Conservation (phyloP, 108 stramenopile species). For the Craspedostauros australis region DNA sequence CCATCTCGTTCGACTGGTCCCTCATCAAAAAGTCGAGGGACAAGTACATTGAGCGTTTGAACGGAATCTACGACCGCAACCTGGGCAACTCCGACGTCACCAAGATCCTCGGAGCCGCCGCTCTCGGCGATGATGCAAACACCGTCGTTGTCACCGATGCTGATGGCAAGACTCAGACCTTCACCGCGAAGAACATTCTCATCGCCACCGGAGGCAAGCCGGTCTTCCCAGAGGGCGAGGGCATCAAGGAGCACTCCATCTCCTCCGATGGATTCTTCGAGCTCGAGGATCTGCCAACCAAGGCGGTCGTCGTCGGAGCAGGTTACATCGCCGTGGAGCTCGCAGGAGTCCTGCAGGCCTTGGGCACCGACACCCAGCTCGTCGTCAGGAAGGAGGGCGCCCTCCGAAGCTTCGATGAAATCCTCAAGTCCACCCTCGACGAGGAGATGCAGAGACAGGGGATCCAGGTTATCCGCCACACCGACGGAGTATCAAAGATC, state of each 20-base stretch:
- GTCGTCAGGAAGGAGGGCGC: slow-evolving; percentile 68
- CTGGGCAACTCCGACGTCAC: slow-evolving; percentile 60
- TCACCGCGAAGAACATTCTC: slow-evolving; percentile 69
- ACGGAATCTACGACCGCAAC: slow-evolving; percentile 58
- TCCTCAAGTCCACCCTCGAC: slow-evolving; percentile 47
- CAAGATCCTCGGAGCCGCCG: slow-evolving; percentile 32
- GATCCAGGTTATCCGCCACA: slow-evolving; percentile 46
- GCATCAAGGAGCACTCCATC: slow-evolving; percentile 78
- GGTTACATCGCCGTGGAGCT: slow-evolving; percentile 93
- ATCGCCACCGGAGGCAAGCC: slow-evolving; percentile 87
- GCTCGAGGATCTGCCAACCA: slow-evolving; percentile 71
- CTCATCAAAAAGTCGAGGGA: slow-evolving; percentile 54
- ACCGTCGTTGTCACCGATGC: slow-evolving; percentile 13
- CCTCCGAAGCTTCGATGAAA: slow-evolving; percentile 72
- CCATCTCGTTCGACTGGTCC: slow-evolving; percentile 59
- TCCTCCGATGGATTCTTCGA: slow-evolving; percentile 84
- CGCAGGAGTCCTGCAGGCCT: slow-evolving; percentile 79
- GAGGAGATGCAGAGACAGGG: slow-evolving; percentile 65
- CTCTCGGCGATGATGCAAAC: slow-evolving; percentile 16
- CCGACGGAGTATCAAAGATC: no score
- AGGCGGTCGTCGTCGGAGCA: slow-evolving; percentile 82
- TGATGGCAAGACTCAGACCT: slow-evolving; percentile 18
- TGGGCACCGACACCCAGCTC: slow-evolving; percentile 79
- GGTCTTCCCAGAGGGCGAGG: slow-evolving; percentile 59
- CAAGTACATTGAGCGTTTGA: slow-evolving; percentile 51